A percentile compares a stretch with the other conserved stretches of the same genome.
phyloP scores from a whole-genome alignment of 1,284 basidiomycete genomes.

The Trametes pubescens region DNA sequence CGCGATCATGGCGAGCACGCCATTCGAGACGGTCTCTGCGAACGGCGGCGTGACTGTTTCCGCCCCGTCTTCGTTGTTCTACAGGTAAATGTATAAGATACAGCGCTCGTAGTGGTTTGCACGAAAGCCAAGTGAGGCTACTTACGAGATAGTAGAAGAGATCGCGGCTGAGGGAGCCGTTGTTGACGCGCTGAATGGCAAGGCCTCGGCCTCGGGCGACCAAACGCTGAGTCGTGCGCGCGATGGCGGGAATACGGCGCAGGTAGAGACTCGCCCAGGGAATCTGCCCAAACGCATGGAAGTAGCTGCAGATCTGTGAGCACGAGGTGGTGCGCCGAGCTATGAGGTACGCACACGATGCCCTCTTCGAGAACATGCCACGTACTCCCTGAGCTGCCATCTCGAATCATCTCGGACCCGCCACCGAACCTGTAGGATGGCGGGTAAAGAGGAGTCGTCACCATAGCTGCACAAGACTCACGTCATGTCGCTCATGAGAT shows the following conservation, averaged over 20 bases:
- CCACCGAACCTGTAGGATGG: slow-evolving; percentile 37
- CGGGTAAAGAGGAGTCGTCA: not conserved
- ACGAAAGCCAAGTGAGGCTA: slow-evolving; percentile 9
- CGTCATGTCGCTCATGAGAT: slow-evolving; percentile 71
- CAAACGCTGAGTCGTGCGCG: slow-evolving; percentile 2
- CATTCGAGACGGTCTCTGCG: slow-evolving; percentile 21
- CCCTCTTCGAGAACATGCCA: slow-evolving; percentile 27
- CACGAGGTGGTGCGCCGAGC: not conserved
- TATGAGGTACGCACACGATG: slow-evolving; percentile 24
- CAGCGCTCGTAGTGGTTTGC: too few species aligned
- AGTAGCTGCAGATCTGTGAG: not conserved
- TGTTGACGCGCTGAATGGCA: slow-evolving; percentile 23
- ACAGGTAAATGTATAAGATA: not conserved
- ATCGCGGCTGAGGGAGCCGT: slow-evolving; percentile 29
- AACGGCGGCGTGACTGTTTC: slow-evolving; percentile 20
- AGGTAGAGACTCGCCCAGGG: slow-evolving; percentile 20
- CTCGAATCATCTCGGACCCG: slow-evolving; percentile 38
- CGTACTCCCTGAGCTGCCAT: slow-evolving; percentile 34
- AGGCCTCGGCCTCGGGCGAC: slow-evolving; percentile 13
- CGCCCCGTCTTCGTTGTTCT: slow-evolving; percentile 33
- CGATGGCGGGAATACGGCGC: slow-evolving; percentile 11
- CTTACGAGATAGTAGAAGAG: slow-evolving; percentile 36
- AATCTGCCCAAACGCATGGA: slow-evolving; percentile 16
- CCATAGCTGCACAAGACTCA: slow-evolving; percentile 41
- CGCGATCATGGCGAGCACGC: slow-evolving; percentile 33